phyloP scores from a whole-genome alignment of 2,329 filamentous ascomycete species.

The Exophiala sp. region DNA sequence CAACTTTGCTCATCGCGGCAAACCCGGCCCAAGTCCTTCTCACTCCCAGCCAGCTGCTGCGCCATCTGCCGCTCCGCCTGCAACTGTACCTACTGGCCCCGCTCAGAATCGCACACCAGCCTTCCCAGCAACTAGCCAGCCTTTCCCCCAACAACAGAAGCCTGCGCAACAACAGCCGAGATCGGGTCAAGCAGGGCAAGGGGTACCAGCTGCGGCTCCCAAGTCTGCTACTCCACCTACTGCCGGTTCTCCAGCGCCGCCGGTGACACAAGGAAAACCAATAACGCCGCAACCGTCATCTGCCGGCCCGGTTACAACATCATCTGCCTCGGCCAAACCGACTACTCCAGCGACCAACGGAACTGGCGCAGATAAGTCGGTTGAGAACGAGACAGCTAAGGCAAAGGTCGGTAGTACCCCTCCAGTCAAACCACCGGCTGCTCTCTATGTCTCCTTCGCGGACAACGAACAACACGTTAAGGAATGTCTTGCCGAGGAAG shows the following conservation, averaged over 20 bases:
- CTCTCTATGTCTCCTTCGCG: constrained; percentile 83
- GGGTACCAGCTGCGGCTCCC: constrained; percentile 10
- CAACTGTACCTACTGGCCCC: constrained; percentile 35
- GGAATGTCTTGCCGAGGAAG: constrained; percentile 75
- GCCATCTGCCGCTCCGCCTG: constrained; percentile 5
- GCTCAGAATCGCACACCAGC: constrained; percentile 37
- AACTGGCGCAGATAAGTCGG: constrained; percentile 42
- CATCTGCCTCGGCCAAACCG: constrained; percentile 36
- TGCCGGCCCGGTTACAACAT: constrained; percentile 29
- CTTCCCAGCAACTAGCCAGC: constrained; percentile 38
- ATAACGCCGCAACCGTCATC: constrained; percentile 44
- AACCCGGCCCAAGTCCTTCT: constrained; percentile 17
- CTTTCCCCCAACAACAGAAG: constrained; percentile 33
- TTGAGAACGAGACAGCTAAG: constrained; percentile 43
- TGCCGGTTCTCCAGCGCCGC: constrained; percentile 38
- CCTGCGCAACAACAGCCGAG: constrained; percentile 32
- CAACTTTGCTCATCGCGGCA: constrained; percentile 90
- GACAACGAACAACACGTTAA: constrained; percentile 76
- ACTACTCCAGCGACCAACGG: constrained; percentile 45
- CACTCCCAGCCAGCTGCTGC: constrained; percentile 19
- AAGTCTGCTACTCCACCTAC: constrained; percentile 30
- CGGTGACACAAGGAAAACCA: constrained; percentile 46
- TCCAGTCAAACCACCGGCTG: constrained; percentile 60
- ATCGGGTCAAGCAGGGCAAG: constrained; percentile 28
- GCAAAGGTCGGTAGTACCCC: constrained; percentile 52